These are phyloP conservation scores for Alternaria arbusti DNA, from an alignment of 2,329 filamentous ascomycete species.

Conservation along the genomic window DNA sequence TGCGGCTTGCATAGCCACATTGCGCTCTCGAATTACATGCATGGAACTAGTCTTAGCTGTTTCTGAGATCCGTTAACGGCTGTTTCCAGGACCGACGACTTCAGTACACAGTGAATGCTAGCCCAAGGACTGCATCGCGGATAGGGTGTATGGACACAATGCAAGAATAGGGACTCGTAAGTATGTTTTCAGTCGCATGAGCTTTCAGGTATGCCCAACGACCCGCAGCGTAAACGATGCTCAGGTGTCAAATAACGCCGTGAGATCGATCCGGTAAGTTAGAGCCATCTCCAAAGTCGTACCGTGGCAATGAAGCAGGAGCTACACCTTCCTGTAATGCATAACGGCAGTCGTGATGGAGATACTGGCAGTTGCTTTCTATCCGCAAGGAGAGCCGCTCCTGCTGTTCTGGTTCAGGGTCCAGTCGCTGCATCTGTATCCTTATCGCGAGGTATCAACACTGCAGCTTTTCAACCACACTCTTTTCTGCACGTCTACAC, in stretches of 20 bases:
- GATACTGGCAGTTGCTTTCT: neutral
- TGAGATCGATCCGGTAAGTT: neutral
- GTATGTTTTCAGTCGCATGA: neutral
- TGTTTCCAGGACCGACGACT: neutral
- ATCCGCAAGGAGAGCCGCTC: neutral
- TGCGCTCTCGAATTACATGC: neutral
- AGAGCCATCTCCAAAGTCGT: neutral
- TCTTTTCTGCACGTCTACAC: neutral
- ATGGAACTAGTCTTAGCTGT: neutral
- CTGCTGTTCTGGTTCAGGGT: slow-evolving; percentile 1
- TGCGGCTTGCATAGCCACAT: neutral
- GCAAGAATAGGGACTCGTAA: neutral
- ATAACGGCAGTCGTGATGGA: neutral
- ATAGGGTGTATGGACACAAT: neutral
- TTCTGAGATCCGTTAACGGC: neutral
- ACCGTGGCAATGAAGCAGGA: neutral
- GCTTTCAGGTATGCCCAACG: neutral
- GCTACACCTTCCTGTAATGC: neutral
- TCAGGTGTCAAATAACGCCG: neutral
- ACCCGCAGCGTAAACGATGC: neutral
- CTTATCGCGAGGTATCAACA: slow-evolving; percentile 1
- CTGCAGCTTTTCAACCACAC: neutral
- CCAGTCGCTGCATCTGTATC: neutral
- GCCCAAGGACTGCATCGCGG: neutral
- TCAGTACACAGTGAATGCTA: neutral